Conservation (phyloP, 164 flowering plant genomes). For the Sextonia rubra region DNA sequence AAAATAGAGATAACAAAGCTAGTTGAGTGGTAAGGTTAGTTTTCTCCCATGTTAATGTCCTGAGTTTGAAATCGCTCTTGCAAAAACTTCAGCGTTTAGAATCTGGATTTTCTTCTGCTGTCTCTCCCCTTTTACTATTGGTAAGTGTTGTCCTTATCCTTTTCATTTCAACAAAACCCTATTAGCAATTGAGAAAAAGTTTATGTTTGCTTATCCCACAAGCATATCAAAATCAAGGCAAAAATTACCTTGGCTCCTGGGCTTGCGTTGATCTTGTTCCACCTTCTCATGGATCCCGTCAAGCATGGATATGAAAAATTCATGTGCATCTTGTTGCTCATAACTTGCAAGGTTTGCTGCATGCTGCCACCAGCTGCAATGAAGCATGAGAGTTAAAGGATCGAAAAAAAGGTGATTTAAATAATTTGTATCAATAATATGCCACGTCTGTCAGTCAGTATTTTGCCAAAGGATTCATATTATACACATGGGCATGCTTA, state of each 20-base stretch:
- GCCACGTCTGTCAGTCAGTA: no score
- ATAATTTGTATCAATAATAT: no score
- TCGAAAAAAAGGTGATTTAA: conserved; percentile 6
- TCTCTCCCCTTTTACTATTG: no score
- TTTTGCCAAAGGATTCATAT: no score
- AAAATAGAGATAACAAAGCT: no score
- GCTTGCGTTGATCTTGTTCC: conserved; percentile 46
- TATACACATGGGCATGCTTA: no score
- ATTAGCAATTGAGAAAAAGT: not conserved
- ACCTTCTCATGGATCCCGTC: conserved; percentile 86
- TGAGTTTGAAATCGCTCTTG: not conserved
- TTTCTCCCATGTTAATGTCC: no score
- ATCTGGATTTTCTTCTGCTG: no score
- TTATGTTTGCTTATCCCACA: not conserved
- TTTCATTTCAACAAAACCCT: not conserved
- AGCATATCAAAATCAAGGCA: not conserved
- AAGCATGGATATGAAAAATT: conserved; percentile 85
- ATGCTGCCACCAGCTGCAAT: conserved; percentile 95
- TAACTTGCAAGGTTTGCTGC: conserved; percentile 90
- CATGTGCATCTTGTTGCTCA: conserved; percentile 97
- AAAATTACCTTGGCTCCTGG: conserved; percentile 59
- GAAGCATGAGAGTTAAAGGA: conserved; percentile 9
- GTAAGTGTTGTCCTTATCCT: no score
- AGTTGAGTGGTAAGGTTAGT: no score
- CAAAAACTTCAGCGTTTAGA: not conserved